phyloP scores from a whole-genome alignment of 1,139 yeast genomes.

The Wickerhamomyces sp. region DNA sequence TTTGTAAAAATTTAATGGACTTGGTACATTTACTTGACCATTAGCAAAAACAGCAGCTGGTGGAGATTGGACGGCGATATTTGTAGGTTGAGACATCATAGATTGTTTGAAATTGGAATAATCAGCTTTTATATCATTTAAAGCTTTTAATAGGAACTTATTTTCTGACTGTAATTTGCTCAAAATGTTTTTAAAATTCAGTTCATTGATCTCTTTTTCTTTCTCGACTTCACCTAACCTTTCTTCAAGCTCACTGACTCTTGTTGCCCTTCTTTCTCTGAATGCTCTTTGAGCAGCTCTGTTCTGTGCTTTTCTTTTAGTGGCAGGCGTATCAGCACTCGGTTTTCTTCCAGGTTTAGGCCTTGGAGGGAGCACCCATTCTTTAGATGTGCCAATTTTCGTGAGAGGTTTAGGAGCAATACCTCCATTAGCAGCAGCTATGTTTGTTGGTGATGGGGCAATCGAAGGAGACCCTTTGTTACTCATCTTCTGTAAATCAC shows the following conservation, averaged over 20 bases:
- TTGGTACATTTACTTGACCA: conserved; percentile 21
- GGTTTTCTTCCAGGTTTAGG: conserved; percentile 93
- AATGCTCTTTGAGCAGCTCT: conserved; percentile 95
- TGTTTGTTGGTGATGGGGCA: conserved; percentile 10
- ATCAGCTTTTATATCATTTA: conserved; percentile 25
- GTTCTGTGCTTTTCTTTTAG: conserved; percentile 86
- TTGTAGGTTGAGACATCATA: conserved; percentile 9
- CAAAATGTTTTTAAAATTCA: conserved; percentile 45
- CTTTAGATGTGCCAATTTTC: conserved; percentile 71
- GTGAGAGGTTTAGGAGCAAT: conserved; percentile 14
- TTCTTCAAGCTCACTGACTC: conserved; percentile 48
- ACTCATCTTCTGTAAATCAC: no score
- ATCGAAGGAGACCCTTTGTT: conserved; percentile 9
- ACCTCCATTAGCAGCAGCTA: conserved; percentile 1
- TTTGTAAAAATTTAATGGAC: conserved; percentile 22
- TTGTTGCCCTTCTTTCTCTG: conserved; percentile 32
- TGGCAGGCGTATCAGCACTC: conserved; percentile 61
- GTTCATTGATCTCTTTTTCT: conserved; percentile 58
- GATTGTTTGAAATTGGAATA: conserved; percentile 19
- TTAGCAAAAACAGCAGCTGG: conserved; percentile 21
- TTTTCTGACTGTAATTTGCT: conserved; percentile 32
- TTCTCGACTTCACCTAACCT: conserved; percentile 59
- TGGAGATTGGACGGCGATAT: conserved; percentile 10
- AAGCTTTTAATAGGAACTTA: conserved; percentile 25
- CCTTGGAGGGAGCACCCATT: conserved; percentile 89